Evolutionary conservation across 805 yeast genomes (phyloP), one percentile per base, ranked within the genome.

Genomic region (Spathaspora sp.): DNA sequence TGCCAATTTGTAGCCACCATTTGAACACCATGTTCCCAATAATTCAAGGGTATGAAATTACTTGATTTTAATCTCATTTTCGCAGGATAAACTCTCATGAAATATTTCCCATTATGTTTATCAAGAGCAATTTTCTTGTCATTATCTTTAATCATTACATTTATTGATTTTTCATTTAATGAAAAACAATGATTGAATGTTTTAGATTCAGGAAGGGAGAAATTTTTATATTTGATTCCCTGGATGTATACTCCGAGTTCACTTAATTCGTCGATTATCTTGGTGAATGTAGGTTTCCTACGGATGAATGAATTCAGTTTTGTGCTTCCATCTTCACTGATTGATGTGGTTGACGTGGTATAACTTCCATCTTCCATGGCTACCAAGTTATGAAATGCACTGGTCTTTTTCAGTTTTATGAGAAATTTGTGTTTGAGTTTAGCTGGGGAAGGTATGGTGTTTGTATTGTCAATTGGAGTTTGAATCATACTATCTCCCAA

Each of bases 1-100:
- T 93, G 99, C 97, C 97, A 93, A 63, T 93, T 94, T 0, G 97
- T 85, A 0, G 99, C 98, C 4, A 89, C 98, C 90, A 94, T 82
- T 63, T 94, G 99, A 10, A 80, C 86, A 0, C 99, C 99, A 46
- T 79, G 72, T 47, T 76, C 76, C 99, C 99, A 94, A 61, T 82
- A 90, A 0, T 67, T 66, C 1, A 89, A 67, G 0, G 99, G 98
- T 44, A 79, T 79, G 62, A 89, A 92, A 61, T 94, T 94, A 2
- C 88, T 77, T 1, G 97, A 90, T 49, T 76, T 85, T 55, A 88
- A 77, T 42, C 97, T 70, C 51, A 84, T 79, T 7, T 83, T 84
- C 1, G 96, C 85, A 0, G 99, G 99, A 62, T 94, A 94, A 0
- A 91, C 81, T 48, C 99, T 76, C 86, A 89, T 85, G 49, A 93